Evolutionary conservation across 495 filamentous ascomycete genomes (phyloP).

Genomic region (Trichocladium antarcticum): DNA sequence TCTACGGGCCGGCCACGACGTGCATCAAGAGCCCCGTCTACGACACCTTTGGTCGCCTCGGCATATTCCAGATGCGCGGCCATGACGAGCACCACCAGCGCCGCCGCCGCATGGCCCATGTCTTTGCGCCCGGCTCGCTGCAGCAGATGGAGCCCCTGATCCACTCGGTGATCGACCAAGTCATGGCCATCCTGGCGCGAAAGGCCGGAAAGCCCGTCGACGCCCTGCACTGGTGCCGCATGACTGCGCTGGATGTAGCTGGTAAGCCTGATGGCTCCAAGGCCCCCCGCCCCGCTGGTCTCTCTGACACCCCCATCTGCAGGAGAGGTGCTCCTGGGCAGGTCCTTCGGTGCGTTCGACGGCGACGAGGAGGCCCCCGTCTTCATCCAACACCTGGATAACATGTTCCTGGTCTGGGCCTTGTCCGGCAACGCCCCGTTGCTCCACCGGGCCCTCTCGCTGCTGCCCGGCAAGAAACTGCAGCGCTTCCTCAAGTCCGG

Average conservation of each 20-base stretch:
- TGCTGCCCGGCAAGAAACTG: slow-evolving; percentile 1
- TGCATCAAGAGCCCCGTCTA: slow-evolving; percentile 34
- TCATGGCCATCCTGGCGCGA: neutral
- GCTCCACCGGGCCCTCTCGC: neutral
- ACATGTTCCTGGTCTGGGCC: neutral
- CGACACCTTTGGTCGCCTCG: slow-evolving; percentile 48
- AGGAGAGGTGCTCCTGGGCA: slow-evolving; percentile 5
- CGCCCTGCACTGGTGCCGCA: slow-evolving; percentile 4
- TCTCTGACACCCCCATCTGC: neutral
- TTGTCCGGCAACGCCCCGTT: neutral
- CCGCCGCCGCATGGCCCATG: slow-evolving; percentile 1
- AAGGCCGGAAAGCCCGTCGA: neutral
- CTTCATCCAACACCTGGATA: slow-evolving; percentile 8
- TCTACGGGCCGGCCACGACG: slow-evolving; percentile 22
- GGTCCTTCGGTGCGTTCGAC: slow-evolving; percentile 3
- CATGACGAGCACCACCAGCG: slow-evolving; percentile 7
- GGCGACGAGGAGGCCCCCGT: neutral
- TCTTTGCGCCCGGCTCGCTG: slow-evolving; percentile 1
- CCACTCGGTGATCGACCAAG: neutral
- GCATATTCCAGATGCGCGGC: slow-evolving; percentile 40
- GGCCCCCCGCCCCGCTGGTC: too few relatives aligned
- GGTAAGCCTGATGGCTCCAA: too few relatives aligned
- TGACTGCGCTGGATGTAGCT: slow-evolving; percentile 6
- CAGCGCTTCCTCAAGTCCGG: slow-evolving; percentile 1
- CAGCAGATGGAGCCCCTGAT: slow-evolving; percentile 9